Percentiles rank a stretch among this genome's conserved stretches.
Conservation (phyloP, 140 eudicot genomes). For the Stevia rebaudiana region DNA sequence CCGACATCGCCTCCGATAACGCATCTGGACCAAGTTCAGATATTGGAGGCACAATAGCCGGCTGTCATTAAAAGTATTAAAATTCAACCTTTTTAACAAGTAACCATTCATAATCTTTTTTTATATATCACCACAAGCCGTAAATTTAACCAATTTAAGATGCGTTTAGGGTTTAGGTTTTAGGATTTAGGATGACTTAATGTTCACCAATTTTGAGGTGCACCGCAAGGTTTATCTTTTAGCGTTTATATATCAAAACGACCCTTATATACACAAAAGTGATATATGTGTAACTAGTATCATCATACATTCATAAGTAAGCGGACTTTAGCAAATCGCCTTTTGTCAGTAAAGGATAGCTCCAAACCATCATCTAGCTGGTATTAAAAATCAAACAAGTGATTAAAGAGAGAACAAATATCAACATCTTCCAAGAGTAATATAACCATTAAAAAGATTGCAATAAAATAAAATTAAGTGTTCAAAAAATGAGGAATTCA, state of each 20-base stretch:
- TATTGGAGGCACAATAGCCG: constrained; percentile 68
- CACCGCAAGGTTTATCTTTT: no score
- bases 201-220: no score
- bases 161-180: no score
- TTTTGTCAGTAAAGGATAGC: constrained; percentile 90
- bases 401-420: background rate
- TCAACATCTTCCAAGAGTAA: background rate
- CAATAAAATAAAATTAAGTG: background rate
- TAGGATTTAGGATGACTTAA: no score
- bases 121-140: no score
- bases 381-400: constrained; percentile 10
- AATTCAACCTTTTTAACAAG: background rate
- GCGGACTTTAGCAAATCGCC: constrained; percentile 93
- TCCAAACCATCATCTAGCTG: constrained; percentile 95
- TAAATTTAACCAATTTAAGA: no score
- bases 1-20: constrained; percentile 61
- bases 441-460: background rate
- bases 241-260: no score
- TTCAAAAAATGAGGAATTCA: background rate
- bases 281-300: background rate
- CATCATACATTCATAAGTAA: constrained; percentile 58
- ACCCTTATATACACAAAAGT: background rate
- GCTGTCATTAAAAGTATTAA: constrained; percentile 42
- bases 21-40: constrained; percentile 99
- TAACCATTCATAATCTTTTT: no score